Evolutionary conservation across 2,329 filamentous ascomycete genomes (phyloP).

Genomic region (Coniella lustricola): DNA sequence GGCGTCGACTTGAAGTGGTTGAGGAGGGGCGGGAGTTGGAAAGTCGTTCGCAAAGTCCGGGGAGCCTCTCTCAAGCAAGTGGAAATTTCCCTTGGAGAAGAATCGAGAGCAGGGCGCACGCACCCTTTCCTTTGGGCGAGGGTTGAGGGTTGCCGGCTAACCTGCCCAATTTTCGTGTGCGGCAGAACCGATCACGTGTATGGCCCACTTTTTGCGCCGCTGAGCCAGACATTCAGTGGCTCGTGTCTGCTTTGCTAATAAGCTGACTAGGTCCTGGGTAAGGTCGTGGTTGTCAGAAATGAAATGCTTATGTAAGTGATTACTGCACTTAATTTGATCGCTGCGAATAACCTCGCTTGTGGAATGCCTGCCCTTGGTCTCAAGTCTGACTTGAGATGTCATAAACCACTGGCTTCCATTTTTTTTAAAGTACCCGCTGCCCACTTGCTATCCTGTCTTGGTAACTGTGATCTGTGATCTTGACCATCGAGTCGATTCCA

Average conservation of each 20-base stretch:
- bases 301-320: too few relatives aligned
- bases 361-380: too few relatives aligned
- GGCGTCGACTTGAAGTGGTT: constrained; percentile 15
- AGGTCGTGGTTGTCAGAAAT: too few relatives aligned
- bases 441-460: too few relatives aligned
- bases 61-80: neutral
- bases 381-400: too few relatives aligned
- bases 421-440: too few relatives aligned
- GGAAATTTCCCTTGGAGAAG: constrained; percentile 6
- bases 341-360: too few relatives aligned
- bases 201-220: neutral
- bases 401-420: too few relatives aligned
- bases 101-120: neutral
- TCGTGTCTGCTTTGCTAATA: neutral
- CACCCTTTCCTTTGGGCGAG: too few relatives aligned
- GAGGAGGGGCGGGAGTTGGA: constrained; percentile 3
- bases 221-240: neutral
- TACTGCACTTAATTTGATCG: too few relatives aligned
- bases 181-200: constrained; percentile 3
- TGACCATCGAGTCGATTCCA: too few relatives aligned
- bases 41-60: constrained; percentile 9
- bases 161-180: constrained; percentile 7
- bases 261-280: neutral
- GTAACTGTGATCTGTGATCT: too few relatives aligned
- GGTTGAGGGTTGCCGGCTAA: neutral